Percentiles rank a stretch among this genome's conserved stretches.
These are phyloP conservation scores for Daphne laureola DNA, from an alignment of 441 rosid genomes.

Conservation along the genomic window DNA sequence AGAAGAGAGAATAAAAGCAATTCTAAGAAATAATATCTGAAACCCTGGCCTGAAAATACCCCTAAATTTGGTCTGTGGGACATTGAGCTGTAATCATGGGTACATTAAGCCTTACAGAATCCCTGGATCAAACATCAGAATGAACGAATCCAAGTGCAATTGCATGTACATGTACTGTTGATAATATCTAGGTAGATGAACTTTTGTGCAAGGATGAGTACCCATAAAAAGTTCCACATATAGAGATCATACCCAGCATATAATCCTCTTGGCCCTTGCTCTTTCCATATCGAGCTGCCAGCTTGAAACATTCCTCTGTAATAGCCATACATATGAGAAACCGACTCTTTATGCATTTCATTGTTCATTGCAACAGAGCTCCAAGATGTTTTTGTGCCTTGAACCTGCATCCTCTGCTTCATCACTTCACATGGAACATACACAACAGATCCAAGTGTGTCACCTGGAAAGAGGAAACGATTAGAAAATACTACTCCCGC, in stretches of 20 bases:
- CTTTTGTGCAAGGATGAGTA: no score
- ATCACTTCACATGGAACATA: conserved; percentile 97
- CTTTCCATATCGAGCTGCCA: conserved; percentile 75
- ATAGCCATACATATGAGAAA: conserved; percentile 57
- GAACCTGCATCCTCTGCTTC: conserved; percentile 97
- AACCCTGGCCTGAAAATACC: no score
- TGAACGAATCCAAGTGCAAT: no score
- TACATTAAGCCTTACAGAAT: no score
- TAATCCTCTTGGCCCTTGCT: conserved; percentile 76
- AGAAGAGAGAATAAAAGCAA: no score
- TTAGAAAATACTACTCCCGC: conserved; percentile 21
- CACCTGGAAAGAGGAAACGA: conserved; percentile 51
- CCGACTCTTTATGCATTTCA: conserved; percentile 29
- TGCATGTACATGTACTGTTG: no score
- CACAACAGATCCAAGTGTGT: conserved; percentile 81
- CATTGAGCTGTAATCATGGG: no score
- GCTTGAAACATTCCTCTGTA: conserved; percentile 87
- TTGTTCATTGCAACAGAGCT: conserved; percentile 40
- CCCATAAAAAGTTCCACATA: no score
- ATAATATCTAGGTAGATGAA: no score
- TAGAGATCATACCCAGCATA: conserved; percentile 65
- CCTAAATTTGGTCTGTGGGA: no score
- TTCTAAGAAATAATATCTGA: no score
- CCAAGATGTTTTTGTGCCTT: conserved; percentile 80
- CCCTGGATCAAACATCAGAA: no score